Percentiles rank a stretch among this genome's conserved stretches.
Conservation (phyloP, 2,329 filamentous ascomycete genomes). For the Aureobasidium subglaciale region DNA sequence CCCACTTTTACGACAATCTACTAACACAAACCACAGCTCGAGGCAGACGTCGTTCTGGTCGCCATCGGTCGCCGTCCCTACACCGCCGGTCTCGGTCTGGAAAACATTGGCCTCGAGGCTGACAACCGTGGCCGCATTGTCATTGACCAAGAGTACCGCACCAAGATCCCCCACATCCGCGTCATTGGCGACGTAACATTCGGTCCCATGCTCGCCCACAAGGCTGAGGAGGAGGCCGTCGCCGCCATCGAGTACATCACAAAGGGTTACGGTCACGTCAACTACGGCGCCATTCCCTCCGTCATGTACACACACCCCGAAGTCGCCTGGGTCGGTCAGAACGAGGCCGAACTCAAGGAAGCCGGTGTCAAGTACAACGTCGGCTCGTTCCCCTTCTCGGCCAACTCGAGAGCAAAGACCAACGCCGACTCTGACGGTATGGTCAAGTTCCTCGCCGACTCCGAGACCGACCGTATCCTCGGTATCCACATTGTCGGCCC, state of each 20-base stretch:
- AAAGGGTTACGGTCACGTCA: conserved; percentile 97
- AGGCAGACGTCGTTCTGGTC: conserved; percentile 91
- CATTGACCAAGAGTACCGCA: conserved; percentile 98
- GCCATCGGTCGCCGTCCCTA: conserved; percentile 95
- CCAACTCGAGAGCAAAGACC: conserved; percentile 98
- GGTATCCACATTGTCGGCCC: conserved; percentile 95
- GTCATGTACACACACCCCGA: conserved; percentile 99
- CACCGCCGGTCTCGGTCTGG: conserved; percentile 81
- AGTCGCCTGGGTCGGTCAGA: conserved; percentile 97
- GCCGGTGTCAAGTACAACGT: conserved; percentile 85
- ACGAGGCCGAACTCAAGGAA: conserved; percentile 89
- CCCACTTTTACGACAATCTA: not conserved
- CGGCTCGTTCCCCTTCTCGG: conserved; percentile 92
- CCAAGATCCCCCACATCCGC: conserved; percentile 93
- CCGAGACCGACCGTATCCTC: conserved; percentile 90
- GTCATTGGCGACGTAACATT: conserved; percentile 95
- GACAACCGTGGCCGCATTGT: conserved; percentile 92
- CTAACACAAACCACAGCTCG: conserved; percentile 52
- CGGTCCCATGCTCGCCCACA: conserved; percentile 97
- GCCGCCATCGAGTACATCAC: conserved; percentile 94
- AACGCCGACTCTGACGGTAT: conserved; percentile 93
- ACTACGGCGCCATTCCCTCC: conserved; percentile 94
- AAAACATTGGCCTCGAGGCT: conserved; percentile 85
- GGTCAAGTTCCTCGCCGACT: conserved; percentile 95
- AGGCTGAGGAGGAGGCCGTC: conserved; percentile 96